Evolutionary conservation across 257 asterid genomes (phyloP).

Genomic region (Salvia splendens): DNA sequence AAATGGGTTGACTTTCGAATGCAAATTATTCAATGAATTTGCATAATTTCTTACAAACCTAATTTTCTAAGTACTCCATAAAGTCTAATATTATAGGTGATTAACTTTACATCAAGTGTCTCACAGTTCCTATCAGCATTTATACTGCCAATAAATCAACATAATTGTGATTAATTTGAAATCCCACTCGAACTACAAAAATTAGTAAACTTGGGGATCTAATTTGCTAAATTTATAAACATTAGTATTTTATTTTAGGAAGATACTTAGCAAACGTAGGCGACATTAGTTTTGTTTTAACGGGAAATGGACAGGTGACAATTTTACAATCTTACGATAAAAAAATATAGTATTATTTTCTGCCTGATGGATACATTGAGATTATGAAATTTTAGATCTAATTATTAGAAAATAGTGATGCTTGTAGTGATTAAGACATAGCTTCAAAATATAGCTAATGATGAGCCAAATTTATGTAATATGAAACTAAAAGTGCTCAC

Average conservation of each 20-base stretch:
- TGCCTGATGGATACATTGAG: background rate
- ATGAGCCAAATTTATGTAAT: too few species aligned
- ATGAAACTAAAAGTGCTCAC: too few species aligned
- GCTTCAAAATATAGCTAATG: too few species aligned
- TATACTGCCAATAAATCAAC: constrained; percentile 15
- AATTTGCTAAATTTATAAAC: background rate
- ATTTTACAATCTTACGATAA: background rate
- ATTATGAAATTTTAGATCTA: too few species aligned
- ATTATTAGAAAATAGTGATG: background rate
- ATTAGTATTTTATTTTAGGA: background rate
- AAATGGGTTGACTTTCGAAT: constrained; percentile 3
- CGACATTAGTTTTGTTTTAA: background rate
- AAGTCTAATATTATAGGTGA: background rate
- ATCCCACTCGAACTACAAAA: constrained; percentile 5
- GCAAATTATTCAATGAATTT: background rate
- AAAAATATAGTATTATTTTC: background rate
- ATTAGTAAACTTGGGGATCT: background rate
- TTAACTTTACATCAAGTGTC: constrained; percentile 3
- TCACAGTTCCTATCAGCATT: background rate
- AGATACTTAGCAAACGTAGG: background rate
- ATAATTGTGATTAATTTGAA: background rate
- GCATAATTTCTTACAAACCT: background rate
- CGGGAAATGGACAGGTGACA: background rate
- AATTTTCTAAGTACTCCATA: background rate
- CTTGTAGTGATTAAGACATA: background rate